A percentile compares a stretch with the other conserved stretches of the same genome.
Conservation (phyloP, 179 eudicot species). For the Silene vulgaris region DNA sequence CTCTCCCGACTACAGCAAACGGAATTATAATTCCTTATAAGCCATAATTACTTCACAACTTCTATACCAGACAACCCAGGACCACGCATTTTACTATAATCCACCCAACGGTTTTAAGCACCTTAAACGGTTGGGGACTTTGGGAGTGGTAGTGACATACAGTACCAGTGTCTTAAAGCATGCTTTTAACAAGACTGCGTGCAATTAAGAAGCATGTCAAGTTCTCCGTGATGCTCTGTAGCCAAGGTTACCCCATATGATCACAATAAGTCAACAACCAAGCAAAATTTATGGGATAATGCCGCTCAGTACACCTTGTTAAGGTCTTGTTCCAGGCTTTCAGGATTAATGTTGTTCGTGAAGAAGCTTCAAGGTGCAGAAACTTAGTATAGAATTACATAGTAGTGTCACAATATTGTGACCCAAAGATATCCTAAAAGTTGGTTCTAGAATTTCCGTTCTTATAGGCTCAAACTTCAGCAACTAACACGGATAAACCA, state of each 20-base stretch:
- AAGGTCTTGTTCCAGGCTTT: neutral
- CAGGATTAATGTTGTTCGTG: neutral
- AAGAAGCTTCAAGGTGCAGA: neutral
- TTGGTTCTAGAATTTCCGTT: neutral
- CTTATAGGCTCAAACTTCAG: neutral
- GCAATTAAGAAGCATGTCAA: constrained; percentile 8
- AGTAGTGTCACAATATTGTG: neutral
- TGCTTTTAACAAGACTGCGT: neutral
- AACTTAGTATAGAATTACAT: neutral
- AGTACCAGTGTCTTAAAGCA: neutral
- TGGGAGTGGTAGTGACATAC: neutral
- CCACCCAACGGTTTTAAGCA: neutral
- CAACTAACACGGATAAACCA: neutral
- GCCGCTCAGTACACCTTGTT: neutral
- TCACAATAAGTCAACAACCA: neutral
- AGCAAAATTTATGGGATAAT: neutral
- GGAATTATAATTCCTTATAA: neutral
- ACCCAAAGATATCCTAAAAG: neutral
- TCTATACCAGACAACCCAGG: neutral
- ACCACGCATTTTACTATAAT: neutral
- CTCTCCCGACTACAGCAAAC: neutral
- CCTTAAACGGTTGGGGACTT: neutral
- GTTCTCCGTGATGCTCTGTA: neutral
- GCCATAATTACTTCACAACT: neutral
- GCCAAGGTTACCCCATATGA: neutral